phyloP scores from a whole-genome alignment of 768 basidiomycete genomes.

The Pisolithus microcarpus region DNA sequence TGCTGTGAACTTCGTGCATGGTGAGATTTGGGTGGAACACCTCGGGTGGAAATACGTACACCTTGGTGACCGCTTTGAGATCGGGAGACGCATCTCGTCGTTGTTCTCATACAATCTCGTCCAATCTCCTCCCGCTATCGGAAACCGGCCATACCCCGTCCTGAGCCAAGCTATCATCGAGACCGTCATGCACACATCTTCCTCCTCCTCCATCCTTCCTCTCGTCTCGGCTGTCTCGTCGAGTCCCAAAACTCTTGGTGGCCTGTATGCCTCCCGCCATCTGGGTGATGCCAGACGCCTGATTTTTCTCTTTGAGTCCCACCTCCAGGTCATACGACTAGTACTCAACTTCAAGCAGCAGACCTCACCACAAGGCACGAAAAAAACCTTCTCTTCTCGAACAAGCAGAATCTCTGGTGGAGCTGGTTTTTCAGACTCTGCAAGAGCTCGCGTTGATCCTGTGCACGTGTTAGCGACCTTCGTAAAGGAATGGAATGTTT shows the following conservation, averaged over 20 bases:
- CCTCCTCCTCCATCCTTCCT: constrained; percentile 75
- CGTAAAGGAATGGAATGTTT: constrained; percentile 55
- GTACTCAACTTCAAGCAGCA: constrained; percentile 66
- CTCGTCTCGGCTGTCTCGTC: constrained; percentile 64
- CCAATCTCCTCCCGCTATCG: constrained; percentile 48
- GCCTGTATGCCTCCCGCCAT: too few relatives aligned
- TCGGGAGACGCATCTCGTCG: too few relatives aligned
- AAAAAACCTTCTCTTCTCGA: constrained; percentile 66
- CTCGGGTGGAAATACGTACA: too few relatives aligned
- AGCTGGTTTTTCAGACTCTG: constrained; percentile 36
- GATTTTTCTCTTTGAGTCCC: constrained; percentile 60
- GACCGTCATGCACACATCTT: constrained; percentile 64
- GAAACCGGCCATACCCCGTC: constrained; percentile 50
- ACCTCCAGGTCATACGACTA: constrained; percentile 53
- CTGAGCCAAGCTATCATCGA: constrained; percentile 63
- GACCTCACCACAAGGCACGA: constrained; percentile 31
- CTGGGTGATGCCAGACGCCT: constrained; percentile 66
- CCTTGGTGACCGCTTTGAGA: too few relatives aligned
- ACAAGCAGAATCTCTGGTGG: constrained; percentile 53
- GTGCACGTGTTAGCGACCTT: constrained; percentile 69
- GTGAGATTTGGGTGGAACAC: too few relatives aligned
- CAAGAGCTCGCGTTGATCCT: constrained; percentile 52
- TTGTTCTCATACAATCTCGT: constrained; percentile 64
- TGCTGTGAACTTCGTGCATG: too few relatives aligned
- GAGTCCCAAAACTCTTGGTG: constrained; percentile 50